Conservation (phyloP, 306 rosid genomes). For the Cicer bijugum region DNA sequence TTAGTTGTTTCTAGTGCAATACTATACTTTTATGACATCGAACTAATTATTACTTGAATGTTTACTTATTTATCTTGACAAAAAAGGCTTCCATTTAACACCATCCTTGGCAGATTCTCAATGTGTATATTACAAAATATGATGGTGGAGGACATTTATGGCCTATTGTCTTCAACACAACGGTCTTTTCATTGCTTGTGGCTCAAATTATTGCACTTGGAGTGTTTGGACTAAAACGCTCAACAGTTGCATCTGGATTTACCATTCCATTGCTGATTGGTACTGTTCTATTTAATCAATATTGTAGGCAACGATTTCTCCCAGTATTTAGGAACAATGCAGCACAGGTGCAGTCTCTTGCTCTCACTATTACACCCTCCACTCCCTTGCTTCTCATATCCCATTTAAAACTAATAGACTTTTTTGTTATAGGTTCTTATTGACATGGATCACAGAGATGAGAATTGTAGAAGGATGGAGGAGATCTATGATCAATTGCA, state of each 20-base stretch:
- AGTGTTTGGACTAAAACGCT: conserved; percentile 74
- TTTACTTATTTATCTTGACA: not conserved
- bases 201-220: conserved; percentile 87
- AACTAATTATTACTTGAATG: not conserved
- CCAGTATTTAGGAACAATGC: conserved; percentile 64
- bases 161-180: conserved; percentile 79
- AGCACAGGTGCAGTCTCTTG: conserved; percentile 66
- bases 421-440: conserved; percentile 60
- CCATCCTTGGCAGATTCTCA: conserved; percentile 64
- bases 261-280: conserved; percentile 72
- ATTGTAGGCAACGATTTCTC: conserved; percentile 79
- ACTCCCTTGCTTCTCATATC: conserved; percentile 14
- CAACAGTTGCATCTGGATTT: conserved; percentile 78
- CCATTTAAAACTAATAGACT: conserved; percentile 23
- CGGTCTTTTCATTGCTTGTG: conserved; percentile 66
- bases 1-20: conserved; percentile 2
- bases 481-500: conserved; percentile 61
- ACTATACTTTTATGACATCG: not conserved
- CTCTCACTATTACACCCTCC: conserved; percentile 5
- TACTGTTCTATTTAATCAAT: conserved; percentile 78
- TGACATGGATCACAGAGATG: conserved; percentile 83
- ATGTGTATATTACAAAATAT: conserved; percentile 74
- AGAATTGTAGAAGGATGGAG: conserved; percentile 60
- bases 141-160: conserved; percentile 79
- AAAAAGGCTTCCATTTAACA: conserved; percentile 14